These are phyloP conservation scores for Fusarium scirpi DNA, from an alignment of 2,329 filamentous ascomycete species.

Conservation along the genomic window DNA sequence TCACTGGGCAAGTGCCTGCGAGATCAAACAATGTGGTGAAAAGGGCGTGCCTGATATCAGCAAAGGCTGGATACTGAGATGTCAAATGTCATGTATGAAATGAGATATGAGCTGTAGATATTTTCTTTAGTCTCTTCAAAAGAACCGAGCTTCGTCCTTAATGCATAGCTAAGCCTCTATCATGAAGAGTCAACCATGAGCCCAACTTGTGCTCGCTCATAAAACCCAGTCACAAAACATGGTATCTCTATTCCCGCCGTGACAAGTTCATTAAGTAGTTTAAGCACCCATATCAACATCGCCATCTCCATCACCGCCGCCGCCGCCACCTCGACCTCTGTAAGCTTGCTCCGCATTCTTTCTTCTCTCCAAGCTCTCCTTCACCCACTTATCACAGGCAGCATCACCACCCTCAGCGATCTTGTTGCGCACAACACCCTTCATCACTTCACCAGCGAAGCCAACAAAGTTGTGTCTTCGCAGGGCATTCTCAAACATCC, in stretches of 20 bases:
- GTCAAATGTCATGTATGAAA: constrained; percentile 29
- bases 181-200: not conserved
- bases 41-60: not conserved
- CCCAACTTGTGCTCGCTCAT: constrained; percentile 2
- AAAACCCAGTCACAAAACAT: constrained; percentile 7
- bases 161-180: not conserved
- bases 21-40: not conserved
- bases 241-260: constrained; percentile 17
- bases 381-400: constrained; percentile 79
- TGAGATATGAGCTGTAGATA: constrained; percentile 16
- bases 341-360: constrained; percentile 53
- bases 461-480: constrained; percentile 95
- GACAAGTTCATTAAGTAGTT: constrained; percentile 9
- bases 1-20: not conserved
- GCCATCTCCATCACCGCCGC: constrained; percentile 53
- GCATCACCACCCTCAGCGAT: constrained; percentile 72
- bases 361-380: constrained; percentile 72
- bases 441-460: constrained; percentile 90
- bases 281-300: constrained; percentile 58
- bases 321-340: constrained; percentile 49
- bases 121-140: not conserved
- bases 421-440: constrained; percentile 84
- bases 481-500: constrained; percentile 95
- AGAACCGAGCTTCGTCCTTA: not conserved
- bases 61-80: constrained; percentile 11